Evolutionary conservation across 2,329 filamentous ascomycete species (phyloP), one percentile per base, ranked within the genome.

Genomic region (Diaporthe nobilis): DNA sequence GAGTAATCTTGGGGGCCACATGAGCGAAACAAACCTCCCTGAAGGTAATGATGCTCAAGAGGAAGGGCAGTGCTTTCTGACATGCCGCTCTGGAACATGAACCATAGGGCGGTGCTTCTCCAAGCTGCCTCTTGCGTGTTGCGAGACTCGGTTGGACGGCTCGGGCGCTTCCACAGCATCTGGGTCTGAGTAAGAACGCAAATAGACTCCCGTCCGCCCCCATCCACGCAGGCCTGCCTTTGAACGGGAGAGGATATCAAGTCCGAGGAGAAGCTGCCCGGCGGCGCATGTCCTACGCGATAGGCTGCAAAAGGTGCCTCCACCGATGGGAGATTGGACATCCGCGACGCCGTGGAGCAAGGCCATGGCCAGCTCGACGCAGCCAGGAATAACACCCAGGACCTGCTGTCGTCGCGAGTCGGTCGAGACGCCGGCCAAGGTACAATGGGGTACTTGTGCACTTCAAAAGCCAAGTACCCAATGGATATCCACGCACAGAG

Each of bases 271-370:
- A 53, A 53, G 65, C 31, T 53, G 65, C 34, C 15, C 47, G 28
- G 47, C 47, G 65, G 31, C 49, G 31, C 22, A 9, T 28, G 65
- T 68, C 47, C 65, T 28, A 68, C 65, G 13, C 47, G 15, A 53
- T 22, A 53, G 65, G 65, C 47, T 53, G 13, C 47, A 53, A n/a
- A n/a, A 22, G 37, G 17, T 65, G 20, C 31, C 20, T 37, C 28
- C 2, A 13, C 15, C 44, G 28, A 34, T 5, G 17, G 17, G 28
- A 28, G 28, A 51, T 25, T 51, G 22, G 12, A 1, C 3, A 37
- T 68, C 12, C 13, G 4, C 4, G 13, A 39, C 8, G 31, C 34
- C 7, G 47, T 53, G 31, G 20, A 53, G 49, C 31, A 25, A 15
- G 2, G 15, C 7, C 20, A n/a, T 2, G 44, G 28, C 63, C 44